A percentile compares a stretch with the other conserved stretches of the same genome.
These are phyloP conservation scores for Penicillium italicum DNA, from an alignment of 2,329 filamentous ascomycete genomes.

Conservation along the genomic window DNA sequence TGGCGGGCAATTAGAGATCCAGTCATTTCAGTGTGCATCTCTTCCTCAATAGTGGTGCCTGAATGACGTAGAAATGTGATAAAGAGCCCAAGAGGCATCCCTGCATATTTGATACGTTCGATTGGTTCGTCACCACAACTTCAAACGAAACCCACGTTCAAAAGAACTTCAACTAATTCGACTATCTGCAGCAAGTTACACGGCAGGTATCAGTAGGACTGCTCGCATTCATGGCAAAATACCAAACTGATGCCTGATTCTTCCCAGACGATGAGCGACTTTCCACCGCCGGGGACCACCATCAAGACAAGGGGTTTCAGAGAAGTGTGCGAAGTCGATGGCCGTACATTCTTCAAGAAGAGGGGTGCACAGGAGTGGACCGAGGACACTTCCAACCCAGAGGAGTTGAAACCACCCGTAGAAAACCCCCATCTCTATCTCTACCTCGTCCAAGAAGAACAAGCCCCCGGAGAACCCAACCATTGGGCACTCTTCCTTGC, in stretches of 20 bases:
- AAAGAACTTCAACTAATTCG: neutral
- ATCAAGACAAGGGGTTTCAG: constrained; percentile 17
- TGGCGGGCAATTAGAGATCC: no score
- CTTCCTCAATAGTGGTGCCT: neutral
- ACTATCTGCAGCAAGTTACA: neutral
- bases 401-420: neutral
- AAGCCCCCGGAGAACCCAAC: constrained; percentile 17
- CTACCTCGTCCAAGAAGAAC: constrained; percentile 21
- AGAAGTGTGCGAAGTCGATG: constrained; percentile 20
- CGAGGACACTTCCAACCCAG: constrained; percentile 1
- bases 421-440: constrained; percentile 13
- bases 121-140: neutral
- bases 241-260: neutral
- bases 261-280: constrained; percentile 1
- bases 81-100: neutral
- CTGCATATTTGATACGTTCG: neutral
- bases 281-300: neutral
- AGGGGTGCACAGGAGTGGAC: constrained; percentile 19
- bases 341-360: constrained; percentile 13
- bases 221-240: neutral
- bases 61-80: constrained; percentile 4
- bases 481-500: constrained; percentile 27
- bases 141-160: neutral
- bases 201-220: neutral
- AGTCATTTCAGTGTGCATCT: no score